Evolutionary conservation across 495 filamentous ascomycete species (phyloP), one percentile per base, ranked within the genome.

Genomic region (Lepraria neglecta): DNA sequence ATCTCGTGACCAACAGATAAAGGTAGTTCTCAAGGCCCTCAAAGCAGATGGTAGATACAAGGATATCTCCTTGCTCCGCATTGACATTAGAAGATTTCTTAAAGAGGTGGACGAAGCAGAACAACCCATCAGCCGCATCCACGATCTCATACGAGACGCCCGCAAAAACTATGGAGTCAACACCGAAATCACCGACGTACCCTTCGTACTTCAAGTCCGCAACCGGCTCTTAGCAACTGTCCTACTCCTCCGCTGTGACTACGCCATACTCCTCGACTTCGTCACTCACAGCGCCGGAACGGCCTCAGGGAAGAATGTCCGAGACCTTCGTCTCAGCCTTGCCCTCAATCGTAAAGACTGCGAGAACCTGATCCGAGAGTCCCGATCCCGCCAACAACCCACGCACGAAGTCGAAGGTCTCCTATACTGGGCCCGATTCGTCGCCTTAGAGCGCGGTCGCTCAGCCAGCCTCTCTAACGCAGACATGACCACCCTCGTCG

Each of bases 121-220:
- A 70, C 83, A 88, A 58, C 84, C 85, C 0, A 84, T 84, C 58
- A 74, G 77, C 45, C 74, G 76, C 15, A 81, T 89, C 10, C 75
- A 76, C 21, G 69, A 76, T 56, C 70, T 84, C 61, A 80, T 85
- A 30, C 67, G 78, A 56, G 74, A 80, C 46, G 77, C 77, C 5
- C 74, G 74, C 17, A 73, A 75, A 42, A 72, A 75, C 43, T 66
- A 70, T 40, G 69, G 67, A 17, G 50, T 65, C 28, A 55, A 66
- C 21, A 69, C 68, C 2, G 64, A 69, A 12, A 79, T 85, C 62
- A 56, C 67, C 27, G 74, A 79, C 31, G 74, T 79, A 28, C 71
- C 74, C 28, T 64, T 56, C 1, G 63, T 68, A 0, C 68, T 77
- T 19, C 71, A 76, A 51, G 67, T 70, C 44, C 67, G 72, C 3